phyloP scores from a whole-genome alignment of 169 alveolate genomes.

The Babesia divergens region DNA sequence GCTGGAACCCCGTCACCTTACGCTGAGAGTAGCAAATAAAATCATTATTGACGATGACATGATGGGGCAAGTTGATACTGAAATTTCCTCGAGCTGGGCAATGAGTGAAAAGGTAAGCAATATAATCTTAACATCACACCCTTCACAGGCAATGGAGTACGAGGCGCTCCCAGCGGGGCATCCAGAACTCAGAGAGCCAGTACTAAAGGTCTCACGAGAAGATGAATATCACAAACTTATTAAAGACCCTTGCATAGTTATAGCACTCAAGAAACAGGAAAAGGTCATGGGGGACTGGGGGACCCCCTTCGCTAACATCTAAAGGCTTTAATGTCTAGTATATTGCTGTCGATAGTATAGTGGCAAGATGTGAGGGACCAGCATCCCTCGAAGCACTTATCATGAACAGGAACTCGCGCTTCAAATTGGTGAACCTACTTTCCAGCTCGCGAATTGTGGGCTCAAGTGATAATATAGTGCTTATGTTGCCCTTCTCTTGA shows the following conservation, averaged over 20 bases:
- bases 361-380: neutral
- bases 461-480: neutral
- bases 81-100: slow-evolving; percentile 40
- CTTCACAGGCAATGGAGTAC: slow-evolving; percentile 44
- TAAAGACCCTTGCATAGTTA: slow-evolving; percentile 34
- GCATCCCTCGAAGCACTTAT: slow-evolving; percentile 12
- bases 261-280: slow-evolving; percentile 34
- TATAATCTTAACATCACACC: neutral
- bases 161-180: slow-evolving; percentile 35
- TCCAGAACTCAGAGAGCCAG: slow-evolving; percentile 24
- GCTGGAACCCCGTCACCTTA: slow-evolving; percentile 26
- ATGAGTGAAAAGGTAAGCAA: slow-evolving; percentile 59
- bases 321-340: neutral
- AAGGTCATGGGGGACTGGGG: slow-evolving; percentile 51
- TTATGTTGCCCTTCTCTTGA: neutral
- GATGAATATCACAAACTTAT: slow-evolving; percentile 38
- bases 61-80: slow-evolving; percentile 44
- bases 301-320: slow-evolving; percentile 50
- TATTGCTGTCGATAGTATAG: neutral
- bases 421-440: neutral
- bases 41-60: slow-evolving; percentile 60
- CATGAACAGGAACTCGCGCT: slow-evolving; percentile 9
- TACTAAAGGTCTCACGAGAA: neutral
- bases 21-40: slow-evolving; percentile 27
- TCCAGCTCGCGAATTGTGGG: neutral